Evolutionary conservation across 1,284 basidiomycete genomes (phyloP).

Genomic region (Peniophora sp.): DNA sequence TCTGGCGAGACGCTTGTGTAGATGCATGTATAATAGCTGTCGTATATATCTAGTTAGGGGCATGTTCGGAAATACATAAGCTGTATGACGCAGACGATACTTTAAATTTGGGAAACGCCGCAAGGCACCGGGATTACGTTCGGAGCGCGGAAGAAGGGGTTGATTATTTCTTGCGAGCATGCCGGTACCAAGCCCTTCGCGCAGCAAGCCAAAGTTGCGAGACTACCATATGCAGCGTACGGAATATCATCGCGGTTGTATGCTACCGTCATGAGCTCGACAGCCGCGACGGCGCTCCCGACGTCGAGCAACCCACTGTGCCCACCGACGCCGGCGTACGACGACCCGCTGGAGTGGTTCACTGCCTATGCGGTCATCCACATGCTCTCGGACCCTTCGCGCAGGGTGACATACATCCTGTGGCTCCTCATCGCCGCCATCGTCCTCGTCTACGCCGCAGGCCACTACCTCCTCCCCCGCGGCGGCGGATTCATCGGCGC

Average conservation of each 20-base stretch:
- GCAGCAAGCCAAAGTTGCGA: too few relatives aligned
- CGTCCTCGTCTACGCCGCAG: constrained; percentile 29
- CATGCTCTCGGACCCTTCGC: constrained; percentile 39
- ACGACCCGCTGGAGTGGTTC: constrained; percentile 44
- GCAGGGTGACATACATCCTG: constrained; percentile 49
- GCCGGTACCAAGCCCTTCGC: not conserved
- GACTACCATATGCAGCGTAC: too few relatives aligned
- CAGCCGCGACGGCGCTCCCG: not conserved
- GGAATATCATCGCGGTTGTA: not conserved
- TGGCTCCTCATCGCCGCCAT: constrained; percentile 40
- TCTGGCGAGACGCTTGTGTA: constrained; percentile 29
- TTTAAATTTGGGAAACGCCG: not conserved
- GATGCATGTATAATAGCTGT: not conserved
- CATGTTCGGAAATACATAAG: not conserved
- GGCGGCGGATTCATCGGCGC: constrained; percentile 35
- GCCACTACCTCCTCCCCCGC: constrained; percentile 33
- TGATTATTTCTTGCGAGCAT: not conserved
- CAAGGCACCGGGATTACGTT: not conserved
- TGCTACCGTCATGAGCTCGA: not conserved
- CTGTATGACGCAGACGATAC: not conserved
- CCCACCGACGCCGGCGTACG: constrained; percentile 36
- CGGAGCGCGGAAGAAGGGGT: not conserved
- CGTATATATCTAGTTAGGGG: not conserved
- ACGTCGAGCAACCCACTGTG: constrained; percentile 19
- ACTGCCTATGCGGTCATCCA: constrained; percentile 48